Conservation (phyloP, 768 basidiomycete genomes). For the Leccinum arenicola region DNA sequence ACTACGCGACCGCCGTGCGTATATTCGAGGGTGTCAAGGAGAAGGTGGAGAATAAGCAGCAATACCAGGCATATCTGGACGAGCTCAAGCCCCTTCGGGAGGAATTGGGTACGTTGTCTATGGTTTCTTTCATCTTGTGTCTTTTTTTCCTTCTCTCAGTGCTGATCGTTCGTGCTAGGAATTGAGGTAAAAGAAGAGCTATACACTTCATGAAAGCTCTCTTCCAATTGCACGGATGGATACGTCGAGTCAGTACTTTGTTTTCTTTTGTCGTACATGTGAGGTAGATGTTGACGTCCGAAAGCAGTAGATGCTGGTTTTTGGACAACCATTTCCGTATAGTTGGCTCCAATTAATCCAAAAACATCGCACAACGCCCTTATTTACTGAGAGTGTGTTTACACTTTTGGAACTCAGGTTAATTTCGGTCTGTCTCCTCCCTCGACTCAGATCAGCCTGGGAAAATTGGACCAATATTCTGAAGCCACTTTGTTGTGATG, state of each 20-base stretch:
- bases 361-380: constrained; percentile 7
- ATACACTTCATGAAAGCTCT: constrained; percentile 42
- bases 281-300: constrained; percentile 2
- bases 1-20: constrained; percentile 95
- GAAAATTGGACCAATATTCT: background rate
- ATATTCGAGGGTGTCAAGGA: constrained; percentile 95
- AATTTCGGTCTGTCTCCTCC: background rate
- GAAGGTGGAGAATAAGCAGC: constrained; percentile 96
- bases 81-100: constrained; percentile 86
- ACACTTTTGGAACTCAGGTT: background rate
- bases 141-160: background rate
- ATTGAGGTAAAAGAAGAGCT: constrained; percentile 63
- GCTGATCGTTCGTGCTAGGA: constrained; percentile 34
- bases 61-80: constrained; percentile 90
- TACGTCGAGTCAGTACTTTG: constrained; percentile 17
- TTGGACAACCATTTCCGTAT: constrained; percentile 18
- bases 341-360: constrained; percentile 20
- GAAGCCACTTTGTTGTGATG: background rate
- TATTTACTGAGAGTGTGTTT: background rate
- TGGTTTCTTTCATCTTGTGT: background rate
- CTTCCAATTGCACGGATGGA: constrained; percentile 9
- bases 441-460: background rate
- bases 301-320: constrained; percentile 27
- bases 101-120: constrained; percentile 71
- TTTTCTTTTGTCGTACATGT: background rate